These are phyloP conservation scores for Candida silvatica DNA, from an alignment of 805 yeast genomes.

Conservation along the genomic window DNA sequence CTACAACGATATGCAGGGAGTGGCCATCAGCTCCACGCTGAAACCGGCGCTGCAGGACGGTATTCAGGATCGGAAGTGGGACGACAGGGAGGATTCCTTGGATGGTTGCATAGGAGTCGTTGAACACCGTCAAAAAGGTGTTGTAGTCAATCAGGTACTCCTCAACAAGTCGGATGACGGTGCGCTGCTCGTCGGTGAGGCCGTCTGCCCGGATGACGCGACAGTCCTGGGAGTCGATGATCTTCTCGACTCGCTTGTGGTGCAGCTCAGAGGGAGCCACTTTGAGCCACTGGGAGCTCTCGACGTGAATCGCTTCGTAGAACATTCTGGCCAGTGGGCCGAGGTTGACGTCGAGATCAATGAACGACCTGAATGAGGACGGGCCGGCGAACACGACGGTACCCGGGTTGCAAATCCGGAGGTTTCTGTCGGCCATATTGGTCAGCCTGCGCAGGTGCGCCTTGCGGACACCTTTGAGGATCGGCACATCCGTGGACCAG, in stretches of 20 bases:
- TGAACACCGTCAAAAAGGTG: constrained; percentile 2
- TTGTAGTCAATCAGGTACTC: constrained; percentile 12
- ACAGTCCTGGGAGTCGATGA: not conserved
- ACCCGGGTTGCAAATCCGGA: not conserved
- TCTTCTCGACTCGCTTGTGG: not conserved
- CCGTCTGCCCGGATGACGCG: not conserved
- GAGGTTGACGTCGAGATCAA: not conserved
- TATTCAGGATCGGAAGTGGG: constrained; percentile 8
- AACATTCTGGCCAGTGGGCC: not conserved
- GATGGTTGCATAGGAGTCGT: constrained; percentile 4
- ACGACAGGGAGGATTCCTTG: constrained; percentile 8
- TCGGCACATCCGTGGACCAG: constrained; percentile 1
- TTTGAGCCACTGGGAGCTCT: not conserved
- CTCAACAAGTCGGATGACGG: constrained; percentile 7
- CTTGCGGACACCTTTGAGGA: constrained; percentile 1
- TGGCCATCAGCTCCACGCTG: constrained; percentile 2
- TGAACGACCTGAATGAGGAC: not conserved
- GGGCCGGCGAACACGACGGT: constrained; percentile 1
- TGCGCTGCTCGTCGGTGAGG: not conserved
- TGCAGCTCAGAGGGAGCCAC: not conserved
- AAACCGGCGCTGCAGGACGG: constrained; percentile 8
- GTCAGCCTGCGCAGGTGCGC: constrained; percentile 3
- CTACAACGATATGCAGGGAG: constrained; percentile 6
- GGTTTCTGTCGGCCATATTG: not conserved
- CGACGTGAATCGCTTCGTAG: not conserved